Base-by-base conservation (phyloP, 805 yeast species). In the Jamesozyma gamospora region DNA sequence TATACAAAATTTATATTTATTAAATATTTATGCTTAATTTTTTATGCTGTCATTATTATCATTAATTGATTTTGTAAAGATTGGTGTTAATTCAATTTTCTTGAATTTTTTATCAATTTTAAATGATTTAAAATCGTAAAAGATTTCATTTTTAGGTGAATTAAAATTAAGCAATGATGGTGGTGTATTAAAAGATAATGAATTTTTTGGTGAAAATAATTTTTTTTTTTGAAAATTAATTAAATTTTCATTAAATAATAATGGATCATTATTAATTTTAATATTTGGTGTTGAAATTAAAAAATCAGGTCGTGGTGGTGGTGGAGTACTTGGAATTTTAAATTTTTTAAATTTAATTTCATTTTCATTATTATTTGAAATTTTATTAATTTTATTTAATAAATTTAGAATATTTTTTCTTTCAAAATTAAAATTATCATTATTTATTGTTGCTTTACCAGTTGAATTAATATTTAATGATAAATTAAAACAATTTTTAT, bases 381-480 rank as follows among this genome's bases (percentile, higher is more conserved):
- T 17, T 17, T 24, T 21, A 28, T 28, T 32, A 4, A 56, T 55
- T 35, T 53, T 50, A 36, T 43, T 53, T 32, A 56, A 39, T 16
- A 56, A 41, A 8, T 49, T 48, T 37, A 55, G 29, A 7, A 56
- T 56, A 14, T 51, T 42, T n/a, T 43, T 48, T 37, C 46, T 52
- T 37, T 52, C 55, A 14, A 44, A 45, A 32, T 41, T 28, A 17
- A 30, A 7, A 12, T 18, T 24, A 15, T 15, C 5, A 13, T 21
- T 25, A 14, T 15, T 53, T 32, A 60, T 60, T 5, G 54, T 46
- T 7, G 64, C 64, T 35, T 54, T 57, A 4, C 64, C 64, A 32
- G 53, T 49, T 16, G 48, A 42, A 28, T 56, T 58, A 15, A 60
- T 46, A 31, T 53, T 54, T 32, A 60, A 43, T 2, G 58, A 53